These are phyloP conservation scores for Acer negundo DNA, from an alignment of 345 rosid genomes.

Conservation along the genomic window DNA sequence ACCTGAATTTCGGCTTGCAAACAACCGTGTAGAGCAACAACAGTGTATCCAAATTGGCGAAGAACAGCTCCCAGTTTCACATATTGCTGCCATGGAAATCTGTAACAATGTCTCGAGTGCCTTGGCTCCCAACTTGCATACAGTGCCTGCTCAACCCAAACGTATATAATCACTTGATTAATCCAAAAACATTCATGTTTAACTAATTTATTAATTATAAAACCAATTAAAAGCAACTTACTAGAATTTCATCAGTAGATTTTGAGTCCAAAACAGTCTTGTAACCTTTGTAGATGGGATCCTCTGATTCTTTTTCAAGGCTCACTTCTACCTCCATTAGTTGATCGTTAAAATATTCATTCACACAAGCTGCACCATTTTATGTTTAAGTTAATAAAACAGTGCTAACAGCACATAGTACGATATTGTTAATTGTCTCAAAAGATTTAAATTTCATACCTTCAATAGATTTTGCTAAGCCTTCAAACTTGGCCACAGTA, in stretches of 20 bases:
- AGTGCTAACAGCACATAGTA: no score
- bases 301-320: slow-evolving; percentile 41
- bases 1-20: slow-evolving; percentile 86
- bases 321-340: slow-evolving; percentile 20
- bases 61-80: slow-evolving; percentile 79
- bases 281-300: slow-evolving; percentile 69
- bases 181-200: neutral
- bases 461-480: slow-evolving; percentile 70
- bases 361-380: slow-evolving; percentile 60
- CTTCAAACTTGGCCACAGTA: slow-evolving; percentile 71
- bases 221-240: slow-evolving; percentile 22
- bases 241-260: slow-evolving; percentile 73
- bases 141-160: slow-evolving; percentile 45
- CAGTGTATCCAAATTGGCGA: slow-evolving; percentile 78
- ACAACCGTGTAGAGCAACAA: slow-evolving; percentile 86
- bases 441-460: slow-evolving; percentile 34
- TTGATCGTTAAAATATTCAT: slow-evolving; percentile 56
- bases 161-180: no score
- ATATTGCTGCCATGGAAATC: slow-evolving; percentile 76
- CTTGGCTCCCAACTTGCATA: slow-evolving; percentile 93
- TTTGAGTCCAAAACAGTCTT: slow-evolving; percentile 79
- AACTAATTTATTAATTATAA: neutral
- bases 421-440: no score
- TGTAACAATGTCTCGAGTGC: slow-evolving; percentile 54
- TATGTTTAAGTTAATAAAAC: neutral